Percentiles rank a stretch among this genome's conserved stretches.
phyloP scores from a whole-genome alignment of 805 yeast genomes.

The Candida saitoana region DNA sequence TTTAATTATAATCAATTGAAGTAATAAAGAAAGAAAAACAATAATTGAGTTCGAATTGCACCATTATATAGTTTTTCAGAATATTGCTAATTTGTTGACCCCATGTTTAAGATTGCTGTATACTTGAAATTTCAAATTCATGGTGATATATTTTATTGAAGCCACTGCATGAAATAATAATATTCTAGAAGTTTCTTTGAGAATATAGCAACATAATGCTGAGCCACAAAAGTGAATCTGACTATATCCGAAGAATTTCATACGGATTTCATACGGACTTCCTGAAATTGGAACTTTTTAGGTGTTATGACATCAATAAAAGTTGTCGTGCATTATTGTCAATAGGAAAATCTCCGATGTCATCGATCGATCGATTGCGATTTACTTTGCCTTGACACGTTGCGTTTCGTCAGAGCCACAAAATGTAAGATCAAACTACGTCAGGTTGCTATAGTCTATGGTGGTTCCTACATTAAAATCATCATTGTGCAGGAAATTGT shows the following conservation, averaged over 20 bases:
- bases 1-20: constrained; percentile 5
- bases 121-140: not conserved
- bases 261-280: not conserved
- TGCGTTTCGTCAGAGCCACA: not conserved
- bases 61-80: not conserved
- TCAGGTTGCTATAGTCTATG: not conserved
- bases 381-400: not conserved
- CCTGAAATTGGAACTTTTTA: not conserved
- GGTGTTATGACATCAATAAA: not conserved
- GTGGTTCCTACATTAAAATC: not conserved
- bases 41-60: too few relatives aligned
- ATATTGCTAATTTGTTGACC: not conserved
- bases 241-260: too few relatives aligned
- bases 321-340: not conserved
- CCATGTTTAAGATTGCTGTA: not conserved
- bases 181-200: not conserved
- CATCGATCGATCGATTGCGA: not conserved
- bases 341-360: not conserved
- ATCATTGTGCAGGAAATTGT: not conserved
- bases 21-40: not conserved
- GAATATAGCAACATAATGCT: not conserved
- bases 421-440: not conserved
- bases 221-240: too few relatives aligned
- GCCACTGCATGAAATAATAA: not conserved
- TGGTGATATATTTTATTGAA: not conserved